A percentile compares a stretch with the other conserved stretches of the same genome.
These are phyloP conservation scores for Sarocladium strictum DNA, from an alignment of 2,329 filamentous ascomycete genomes.

Conservation along the genomic window DNA sequence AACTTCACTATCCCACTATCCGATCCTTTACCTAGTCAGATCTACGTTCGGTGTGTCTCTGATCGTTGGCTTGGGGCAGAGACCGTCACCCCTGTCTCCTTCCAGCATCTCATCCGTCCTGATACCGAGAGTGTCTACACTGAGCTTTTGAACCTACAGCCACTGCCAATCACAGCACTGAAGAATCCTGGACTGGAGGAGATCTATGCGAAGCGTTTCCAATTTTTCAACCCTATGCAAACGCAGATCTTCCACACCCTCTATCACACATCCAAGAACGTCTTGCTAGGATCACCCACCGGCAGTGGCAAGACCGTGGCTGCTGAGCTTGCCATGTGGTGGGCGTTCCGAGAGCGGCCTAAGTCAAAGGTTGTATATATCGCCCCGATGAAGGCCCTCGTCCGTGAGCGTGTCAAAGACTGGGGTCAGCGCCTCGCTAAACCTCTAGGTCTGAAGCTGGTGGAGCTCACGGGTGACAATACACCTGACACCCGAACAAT, in stretches of 20 bases:
- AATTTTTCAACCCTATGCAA: constrained; percentile 99
- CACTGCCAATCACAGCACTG: constrained; percentile 77
- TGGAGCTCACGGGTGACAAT: constrained; percentile 94
- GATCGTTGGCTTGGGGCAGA: constrained; percentile 96
- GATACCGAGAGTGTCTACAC: constrained; percentile 98
- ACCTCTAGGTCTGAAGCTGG: constrained; percentile 81
- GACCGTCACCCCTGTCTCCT: constrained; percentile 90
- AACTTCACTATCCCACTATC: constrained; percentile 96
- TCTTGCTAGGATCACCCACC: constrained; percentile 90
- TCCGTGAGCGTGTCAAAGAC: constrained; percentile 92
- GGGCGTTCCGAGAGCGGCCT: constrained; percentile 91
- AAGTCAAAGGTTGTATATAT: constrained; percentile 98
- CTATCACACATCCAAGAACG: constrained; percentile 87
- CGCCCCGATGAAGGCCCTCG: constrained; percentile 97
- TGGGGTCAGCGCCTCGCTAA: constrained; percentile 79
- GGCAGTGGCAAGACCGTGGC: constrained; percentile 97
- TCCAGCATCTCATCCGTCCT: constrained; percentile 93
- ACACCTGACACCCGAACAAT: constrained; percentile 96
- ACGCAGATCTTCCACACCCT: constrained; percentile 97
- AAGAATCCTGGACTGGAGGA: constrained; percentile 85
- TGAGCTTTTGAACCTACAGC: constrained; percentile 85
- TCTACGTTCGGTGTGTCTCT: constrained; percentile 90
- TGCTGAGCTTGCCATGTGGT: constrained; percentile 97
- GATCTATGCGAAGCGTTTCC: constrained; percentile 81
- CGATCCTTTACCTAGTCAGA: constrained; percentile 89